Percentiles rank a stretch among this genome's conserved stretches.
Conservation (phyloP, 768 basidiomycete species). For the Phaeotremella fagi region DNA sequence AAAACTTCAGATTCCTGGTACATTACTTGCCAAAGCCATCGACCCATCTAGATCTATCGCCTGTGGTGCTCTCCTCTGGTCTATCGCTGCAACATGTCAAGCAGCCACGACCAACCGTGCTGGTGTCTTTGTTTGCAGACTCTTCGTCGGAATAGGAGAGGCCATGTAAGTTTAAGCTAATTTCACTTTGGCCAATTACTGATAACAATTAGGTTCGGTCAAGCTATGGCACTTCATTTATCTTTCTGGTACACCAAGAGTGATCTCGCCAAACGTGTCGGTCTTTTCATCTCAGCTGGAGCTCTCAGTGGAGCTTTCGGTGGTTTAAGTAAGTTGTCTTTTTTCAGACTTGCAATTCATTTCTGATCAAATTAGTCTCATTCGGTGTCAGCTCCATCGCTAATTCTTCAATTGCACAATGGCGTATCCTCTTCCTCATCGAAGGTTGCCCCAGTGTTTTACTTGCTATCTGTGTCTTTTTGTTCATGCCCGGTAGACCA, state of each 20-base stretch:
- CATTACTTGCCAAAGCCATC: conserved; percentile 46
- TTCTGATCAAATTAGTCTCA: conserved; percentile 15
- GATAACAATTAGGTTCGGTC: too few relatives aligned
- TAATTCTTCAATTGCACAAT: conserved; percentile 28
- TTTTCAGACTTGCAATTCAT: neutral
- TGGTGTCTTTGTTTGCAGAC: conserved; percentile 47
- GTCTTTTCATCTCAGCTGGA: conserved; percentile 50
- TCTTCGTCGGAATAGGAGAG: conserved; percentile 48
- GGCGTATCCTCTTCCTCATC: conserved; percentile 51
- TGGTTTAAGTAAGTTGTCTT: conserved; percentile 24
- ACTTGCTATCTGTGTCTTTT: conserved; percentile 48
- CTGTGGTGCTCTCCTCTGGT: conserved; percentile 49
- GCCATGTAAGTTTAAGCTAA: too few relatives aligned
- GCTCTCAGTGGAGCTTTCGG: conserved; percentile 46
- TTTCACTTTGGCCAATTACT: too few relatives aligned
- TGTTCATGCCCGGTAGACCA: conserved; percentile 50
- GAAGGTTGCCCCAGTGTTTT: conserved; percentile 49
- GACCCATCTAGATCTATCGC: conserved; percentile 48
- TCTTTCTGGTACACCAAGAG: conserved; percentile 46
- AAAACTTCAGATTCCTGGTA: conserved; percentile 48
- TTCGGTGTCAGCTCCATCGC: conserved; percentile 41
- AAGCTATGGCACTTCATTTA: conserved; percentile 45
- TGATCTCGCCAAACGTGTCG: conserved; percentile 50
- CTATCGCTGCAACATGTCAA: conserved; percentile 48
- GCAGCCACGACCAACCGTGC: conserved; percentile 44